Percentiles rank a stretch among this genome's conserved stretches.
phyloP scores from a whole-genome alignment of 768 basidiomycete genomes.

The Neoboletus magnificus region DNA sequence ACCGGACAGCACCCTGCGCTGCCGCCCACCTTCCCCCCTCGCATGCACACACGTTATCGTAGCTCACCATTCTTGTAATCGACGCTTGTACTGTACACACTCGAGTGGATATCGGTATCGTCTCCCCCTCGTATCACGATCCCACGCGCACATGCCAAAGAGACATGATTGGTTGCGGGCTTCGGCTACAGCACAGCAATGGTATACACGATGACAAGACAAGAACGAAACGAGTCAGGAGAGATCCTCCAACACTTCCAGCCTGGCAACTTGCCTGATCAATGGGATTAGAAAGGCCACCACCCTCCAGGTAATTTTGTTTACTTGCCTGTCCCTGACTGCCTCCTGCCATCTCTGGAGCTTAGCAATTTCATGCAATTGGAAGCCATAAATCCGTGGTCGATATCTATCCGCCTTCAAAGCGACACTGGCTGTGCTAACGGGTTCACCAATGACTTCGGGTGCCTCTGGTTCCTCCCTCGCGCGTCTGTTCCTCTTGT shows the following conservation, averaged over 20 bases:
- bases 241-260: constrained; percentile 46
- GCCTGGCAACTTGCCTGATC: constrained; percentile 44
- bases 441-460: constrained; percentile 59
- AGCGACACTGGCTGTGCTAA: constrained; percentile 79
- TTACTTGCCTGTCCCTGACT: constrained; percentile 68
- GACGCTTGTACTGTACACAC: too few relatives aligned
- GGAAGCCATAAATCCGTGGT: constrained; percentile 96
- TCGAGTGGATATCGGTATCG: too few relatives aligned
- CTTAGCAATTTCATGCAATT: constrained; percentile 90
- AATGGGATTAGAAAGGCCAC: constrained; percentile 5
- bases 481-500: constrained; percentile 44
- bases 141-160: too few relatives aligned
- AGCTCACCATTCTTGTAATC: too few relatives aligned
- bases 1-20: too few relatives aligned
- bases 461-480: constrained; percentile 50
- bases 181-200: constrained; percentile 8
- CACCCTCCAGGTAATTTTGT: neutral
- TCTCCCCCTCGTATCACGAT: too few relatives aligned
- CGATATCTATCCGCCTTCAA: constrained; percentile 89
- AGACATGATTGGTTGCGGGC: neutral
- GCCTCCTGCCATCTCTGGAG: constrained; percentile 96
- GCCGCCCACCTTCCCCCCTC: too few relatives aligned
- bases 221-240: constrained; percentile 15
- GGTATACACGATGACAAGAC: constrained; percentile 1
- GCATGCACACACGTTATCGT: too few relatives aligned